phyloP scores from a whole-genome alignment of 768 basidiomycete genomes.

The Boletus bicolor region DNA sequence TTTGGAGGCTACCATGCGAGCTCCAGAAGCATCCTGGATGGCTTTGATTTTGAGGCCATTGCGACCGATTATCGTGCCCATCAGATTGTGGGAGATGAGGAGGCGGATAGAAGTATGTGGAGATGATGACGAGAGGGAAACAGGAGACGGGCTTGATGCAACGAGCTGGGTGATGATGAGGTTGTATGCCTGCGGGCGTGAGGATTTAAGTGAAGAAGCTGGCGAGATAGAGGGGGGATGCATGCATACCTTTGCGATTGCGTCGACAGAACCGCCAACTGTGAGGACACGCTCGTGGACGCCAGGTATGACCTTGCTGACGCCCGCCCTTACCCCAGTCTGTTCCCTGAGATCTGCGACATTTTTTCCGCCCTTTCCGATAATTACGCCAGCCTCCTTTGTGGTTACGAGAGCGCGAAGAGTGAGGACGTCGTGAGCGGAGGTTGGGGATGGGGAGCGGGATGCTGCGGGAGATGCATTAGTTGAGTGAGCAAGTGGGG shows the following conservation, averaged over 20 bases:
- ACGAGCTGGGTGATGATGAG: constrained; percentile 93
- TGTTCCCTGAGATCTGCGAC: constrained; percentile 95
- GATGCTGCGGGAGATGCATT: constrained; percentile 61
- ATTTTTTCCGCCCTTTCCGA: constrained; percentile 95
- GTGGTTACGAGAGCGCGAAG: constrained; percentile 94
- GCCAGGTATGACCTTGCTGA: constrained; percentile 96
- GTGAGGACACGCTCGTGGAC: constrained; percentile 98
- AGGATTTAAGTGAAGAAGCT: constrained; percentile 9
- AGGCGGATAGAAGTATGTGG: constrained; percentile 89
- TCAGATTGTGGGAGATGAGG: constrained; percentile 97
- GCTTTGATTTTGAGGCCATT: constrained; percentile 97
- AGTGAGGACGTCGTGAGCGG: constrained; percentile 72
- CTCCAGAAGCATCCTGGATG: constrained; percentile 94
- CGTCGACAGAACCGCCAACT: constrained; percentile 88
- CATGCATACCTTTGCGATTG: constrained; percentile 75
- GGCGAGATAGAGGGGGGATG: neutral
- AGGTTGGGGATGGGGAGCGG: constrained; percentile 66
- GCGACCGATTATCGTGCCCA: constrained; percentile 98
- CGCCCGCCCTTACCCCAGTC: constrained; percentile 97
- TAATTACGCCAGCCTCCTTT: constrained; percentile 96
- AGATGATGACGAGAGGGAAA: constrained; percentile 63
- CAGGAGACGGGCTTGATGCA: constrained; percentile 68
- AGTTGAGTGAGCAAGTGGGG: constrained; percentile 1
- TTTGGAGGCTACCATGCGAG: constrained; percentile 97
- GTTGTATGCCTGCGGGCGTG: constrained; percentile 71